Evolutionary conservation across 345 rosid species (phyloP).

Genomic region (Zanthoxylum bungeanum): DNA sequence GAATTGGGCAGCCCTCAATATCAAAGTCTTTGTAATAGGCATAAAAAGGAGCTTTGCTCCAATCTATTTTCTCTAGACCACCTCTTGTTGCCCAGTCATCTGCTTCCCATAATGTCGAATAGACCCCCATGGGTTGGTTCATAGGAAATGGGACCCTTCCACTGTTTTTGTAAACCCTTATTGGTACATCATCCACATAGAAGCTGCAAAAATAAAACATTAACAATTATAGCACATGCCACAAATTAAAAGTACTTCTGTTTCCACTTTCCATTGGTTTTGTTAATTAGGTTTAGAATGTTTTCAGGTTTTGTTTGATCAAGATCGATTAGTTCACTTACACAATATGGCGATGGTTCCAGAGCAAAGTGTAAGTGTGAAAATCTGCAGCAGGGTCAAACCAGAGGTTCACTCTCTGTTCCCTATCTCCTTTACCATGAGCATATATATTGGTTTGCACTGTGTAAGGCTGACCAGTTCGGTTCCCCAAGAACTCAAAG

Average conservation of each 20-base stretch:
- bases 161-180: constrained; percentile 86
- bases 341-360: constrained; percentile 82
- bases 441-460: constrained; percentile 89
- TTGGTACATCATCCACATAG: constrained; percentile 73
- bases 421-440: constrained; percentile 89
- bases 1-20: constrained; percentile 82
- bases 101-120: constrained; percentile 95
- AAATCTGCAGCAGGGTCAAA: constrained; percentile 78
- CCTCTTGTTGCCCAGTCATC: constrained; percentile 99
- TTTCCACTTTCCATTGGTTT: too few species aligned
- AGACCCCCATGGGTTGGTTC: constrained; percentile 79
- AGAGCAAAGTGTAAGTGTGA: constrained; percentile 64
- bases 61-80: constrained; percentile 82
- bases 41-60: constrained; percentile 86
- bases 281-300: too few species aligned
- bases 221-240: too few species aligned
- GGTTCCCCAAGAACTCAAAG: constrained; percentile 89
- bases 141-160: constrained; percentile 63
- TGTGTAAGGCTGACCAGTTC: constrained; percentile 85
- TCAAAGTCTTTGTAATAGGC: constrained; percentile 88
- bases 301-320: too few species aligned
- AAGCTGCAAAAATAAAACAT: too few species aligned
- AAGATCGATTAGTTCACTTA: constrained; percentile 50
- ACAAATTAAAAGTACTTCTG: too few species aligned
- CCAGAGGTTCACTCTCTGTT: constrained; percentile 92